These are phyloP conservation scores for Novymonas esmeraldas DNA, from an alignment of 208 protist genomes.

Conservation along the genomic window DNA sequence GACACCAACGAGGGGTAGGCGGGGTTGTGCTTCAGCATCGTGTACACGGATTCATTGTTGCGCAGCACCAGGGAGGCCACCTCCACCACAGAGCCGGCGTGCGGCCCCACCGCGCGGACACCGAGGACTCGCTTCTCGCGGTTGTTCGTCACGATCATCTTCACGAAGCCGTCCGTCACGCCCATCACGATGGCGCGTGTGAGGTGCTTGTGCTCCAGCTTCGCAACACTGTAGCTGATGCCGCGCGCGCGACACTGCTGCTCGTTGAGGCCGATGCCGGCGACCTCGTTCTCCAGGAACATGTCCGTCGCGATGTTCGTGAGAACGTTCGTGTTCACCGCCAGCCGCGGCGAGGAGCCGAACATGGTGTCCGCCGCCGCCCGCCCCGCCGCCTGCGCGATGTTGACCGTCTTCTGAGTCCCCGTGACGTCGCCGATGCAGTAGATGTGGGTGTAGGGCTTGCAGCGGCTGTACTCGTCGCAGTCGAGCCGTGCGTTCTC, in stretches of 20 bases:
- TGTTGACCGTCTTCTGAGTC: conserved; percentile 40
- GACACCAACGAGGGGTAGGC: conserved; percentile 63
- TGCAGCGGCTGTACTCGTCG: conserved; percentile 58
- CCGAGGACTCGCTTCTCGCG: conserved; percentile 66
- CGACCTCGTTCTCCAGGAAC: conserved; percentile 72
- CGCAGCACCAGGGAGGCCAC: conserved; percentile 64
- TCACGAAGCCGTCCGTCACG: conserved; percentile 59
- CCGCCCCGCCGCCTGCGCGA: conserved; percentile 50
- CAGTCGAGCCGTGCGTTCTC: conserved; percentile 44
- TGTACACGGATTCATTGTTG: conserved; percentile 58
- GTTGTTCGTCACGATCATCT: conserved; percentile 75
- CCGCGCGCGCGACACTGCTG: conserved; percentile 48
- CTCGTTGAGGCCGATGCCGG: conserved; percentile 69
- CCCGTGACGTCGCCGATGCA: conserved; percentile 59
- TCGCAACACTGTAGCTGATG: conserved; percentile 61
- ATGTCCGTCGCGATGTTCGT: conserved; percentile 52
- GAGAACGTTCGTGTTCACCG: conserved; percentile 21
- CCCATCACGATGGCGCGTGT: conserved; percentile 59
- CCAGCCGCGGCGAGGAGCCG: conserved; percentile 29
- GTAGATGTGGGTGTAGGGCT: conserved; percentile 77
- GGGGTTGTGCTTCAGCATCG: conserved; percentile 53
- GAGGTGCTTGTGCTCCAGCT: conserved; percentile 41
- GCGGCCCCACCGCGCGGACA: conserved; percentile 58
- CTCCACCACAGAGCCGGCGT: conserved; percentile 70
- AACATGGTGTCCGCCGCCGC: conserved; percentile 70